Evolutionary conservation across 2,329 filamentous ascomycete genomes (phyloP).

Genomic region (Nothomitra cinnamomea): DNA sequence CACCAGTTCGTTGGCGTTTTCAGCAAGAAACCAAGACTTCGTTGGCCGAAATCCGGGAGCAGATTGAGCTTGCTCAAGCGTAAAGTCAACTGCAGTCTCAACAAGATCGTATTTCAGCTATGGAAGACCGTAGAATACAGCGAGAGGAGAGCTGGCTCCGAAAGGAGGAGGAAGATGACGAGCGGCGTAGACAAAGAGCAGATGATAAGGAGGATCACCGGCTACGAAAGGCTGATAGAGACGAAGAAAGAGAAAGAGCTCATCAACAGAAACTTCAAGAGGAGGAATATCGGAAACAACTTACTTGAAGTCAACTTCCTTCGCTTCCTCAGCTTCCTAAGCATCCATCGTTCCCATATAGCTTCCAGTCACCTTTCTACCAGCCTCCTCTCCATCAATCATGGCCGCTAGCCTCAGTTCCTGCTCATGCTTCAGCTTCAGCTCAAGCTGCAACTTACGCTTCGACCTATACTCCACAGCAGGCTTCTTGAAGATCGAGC

Average conservation of each 20-base stretch:
- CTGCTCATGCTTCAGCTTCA: background rate
- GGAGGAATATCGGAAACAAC: background rate
- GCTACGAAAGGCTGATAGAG: background rate
- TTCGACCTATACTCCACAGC: no score
- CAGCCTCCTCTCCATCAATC: background rate
- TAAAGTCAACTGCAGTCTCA: background rate
- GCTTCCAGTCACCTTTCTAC: background rate
- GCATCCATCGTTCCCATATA: background rate
- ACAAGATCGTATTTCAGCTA: background rate
- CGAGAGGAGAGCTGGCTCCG: background rate
- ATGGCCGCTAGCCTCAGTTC: background rate
- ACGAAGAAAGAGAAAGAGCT: background rate
- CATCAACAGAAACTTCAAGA: background rate
- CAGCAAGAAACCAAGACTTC: background rate
- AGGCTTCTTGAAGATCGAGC: background rate
- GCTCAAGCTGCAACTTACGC: background rate
- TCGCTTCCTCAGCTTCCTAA: background rate
- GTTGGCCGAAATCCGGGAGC: background rate
- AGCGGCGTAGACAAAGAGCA: background rate
- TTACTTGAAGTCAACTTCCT: background rate
- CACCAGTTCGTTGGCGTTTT: background rate
- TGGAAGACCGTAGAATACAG: background rate
- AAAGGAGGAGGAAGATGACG: background rate
- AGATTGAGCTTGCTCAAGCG: background rate
- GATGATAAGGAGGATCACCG: background rate